A percentile compares a stretch with the other conserved stretches of the same genome.
Conservation (phyloP, 371 early-diverging fungal genomes). For the Circinella umbellata region DNA sequence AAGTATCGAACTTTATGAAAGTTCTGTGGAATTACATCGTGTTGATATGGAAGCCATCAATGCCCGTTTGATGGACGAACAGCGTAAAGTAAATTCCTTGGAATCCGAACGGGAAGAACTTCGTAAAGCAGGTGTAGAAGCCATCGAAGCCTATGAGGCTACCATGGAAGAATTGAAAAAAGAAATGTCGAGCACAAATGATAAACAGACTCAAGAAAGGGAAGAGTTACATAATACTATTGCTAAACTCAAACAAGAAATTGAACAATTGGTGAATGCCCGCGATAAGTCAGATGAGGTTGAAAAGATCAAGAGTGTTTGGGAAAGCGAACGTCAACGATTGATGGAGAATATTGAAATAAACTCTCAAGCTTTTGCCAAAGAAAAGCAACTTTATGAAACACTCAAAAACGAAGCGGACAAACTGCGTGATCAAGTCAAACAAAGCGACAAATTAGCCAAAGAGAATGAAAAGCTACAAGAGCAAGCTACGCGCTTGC, state of each 20-base stretch:
- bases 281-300: slow-evolving; percentile 45
- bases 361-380: slow-evolving; percentile 34
- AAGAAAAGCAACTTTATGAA: slow-evolving; percentile 37
- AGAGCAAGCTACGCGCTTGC: slow-evolving; percentile 36
- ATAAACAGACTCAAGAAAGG: slow-evolving; percentile 27
- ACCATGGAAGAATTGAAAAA: slow-evolving; percentile 46
- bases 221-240: slow-evolving; percentile 46
- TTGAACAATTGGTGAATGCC: slow-evolving; percentile 52
- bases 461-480: slow-evolving; percentile 44
- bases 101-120: slow-evolving; percentile 41
- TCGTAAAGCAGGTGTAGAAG: slow-evolving; percentile 43
- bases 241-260: slow-evolving; percentile 50
- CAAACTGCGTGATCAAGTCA: slow-evolving; percentile 37
- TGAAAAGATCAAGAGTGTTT: slow-evolving; percentile 54
- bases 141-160: slow-evolving; percentile 42
- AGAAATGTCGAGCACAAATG: slow-evolving; percentile 25
- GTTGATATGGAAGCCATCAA: slow-evolving; percentile 56
- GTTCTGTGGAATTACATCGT: slow-evolving; percentile 50
- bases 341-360: slow-evolving; percentile 51
- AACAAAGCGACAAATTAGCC: slow-evolving; percentile 43
- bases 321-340: slow-evolving; percentile 62
- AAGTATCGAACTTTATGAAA: slow-evolving; percentile 59
- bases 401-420: slow-evolving; percentile 44
- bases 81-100: slow-evolving; percentile 37
- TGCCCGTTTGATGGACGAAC: slow-evolving; percentile 44